Conservation (phyloP, 2,329 filamentous ascomycete species). For the Didymella lethalis region DNA sequence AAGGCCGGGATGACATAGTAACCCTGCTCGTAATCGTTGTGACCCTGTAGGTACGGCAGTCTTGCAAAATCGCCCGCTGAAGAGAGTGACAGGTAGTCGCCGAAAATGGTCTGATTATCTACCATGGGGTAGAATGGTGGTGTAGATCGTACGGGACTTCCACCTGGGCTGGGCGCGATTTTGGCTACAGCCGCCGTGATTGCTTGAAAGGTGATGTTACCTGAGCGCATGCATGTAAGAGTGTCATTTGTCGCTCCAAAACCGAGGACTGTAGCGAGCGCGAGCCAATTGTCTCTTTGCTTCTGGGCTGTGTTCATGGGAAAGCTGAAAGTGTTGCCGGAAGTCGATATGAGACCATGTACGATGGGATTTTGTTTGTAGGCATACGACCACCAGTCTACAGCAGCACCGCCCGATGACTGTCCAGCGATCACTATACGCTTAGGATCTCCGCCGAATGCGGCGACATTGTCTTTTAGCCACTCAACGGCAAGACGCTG, state of each 20-base stretch:
- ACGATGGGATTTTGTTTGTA: conserved; percentile 58
- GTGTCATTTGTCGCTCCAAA: conserved; percentile 21
- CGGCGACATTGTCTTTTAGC: conserved; percentile 59
- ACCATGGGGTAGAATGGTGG: conserved; percentile 29
- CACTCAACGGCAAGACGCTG: conserved; percentile 63
- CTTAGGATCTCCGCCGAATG: conserved; percentile 59
- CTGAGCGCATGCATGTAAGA: conserved; percentile 31
- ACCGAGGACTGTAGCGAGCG: conserved; percentile 24
- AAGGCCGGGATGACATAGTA: conserved; percentile 33
- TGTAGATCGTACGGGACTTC: conserved; percentile 28
- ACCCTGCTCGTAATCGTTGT: conserved; percentile 33
- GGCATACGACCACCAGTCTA: conserved; percentile 59
- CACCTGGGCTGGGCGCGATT: conserved; percentile 28
- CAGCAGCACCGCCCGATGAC: conserved; percentile 55
- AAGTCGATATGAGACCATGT: conserved; percentile 54
- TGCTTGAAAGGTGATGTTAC: conserved; percentile 13
- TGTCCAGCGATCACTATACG: conserved; percentile 59
- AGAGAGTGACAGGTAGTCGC: conserved; percentile 29
- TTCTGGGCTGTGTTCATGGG: conserved; percentile 26
- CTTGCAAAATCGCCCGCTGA: conserved; percentile 23
- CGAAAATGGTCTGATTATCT: conserved; percentile 32
- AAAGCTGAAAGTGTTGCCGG: conserved; percentile 33
- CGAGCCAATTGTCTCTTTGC: conserved; percentile 28
- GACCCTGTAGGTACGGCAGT: conserved; percentile 29
- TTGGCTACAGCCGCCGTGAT: conserved; percentile 23